Percentiles rank a stretch among this genome's conserved stretches.
phyloP scores from a whole-genome alignment of 2,329 filamentous ascomycete genomes.

The Westerdykella ornata region DNA sequence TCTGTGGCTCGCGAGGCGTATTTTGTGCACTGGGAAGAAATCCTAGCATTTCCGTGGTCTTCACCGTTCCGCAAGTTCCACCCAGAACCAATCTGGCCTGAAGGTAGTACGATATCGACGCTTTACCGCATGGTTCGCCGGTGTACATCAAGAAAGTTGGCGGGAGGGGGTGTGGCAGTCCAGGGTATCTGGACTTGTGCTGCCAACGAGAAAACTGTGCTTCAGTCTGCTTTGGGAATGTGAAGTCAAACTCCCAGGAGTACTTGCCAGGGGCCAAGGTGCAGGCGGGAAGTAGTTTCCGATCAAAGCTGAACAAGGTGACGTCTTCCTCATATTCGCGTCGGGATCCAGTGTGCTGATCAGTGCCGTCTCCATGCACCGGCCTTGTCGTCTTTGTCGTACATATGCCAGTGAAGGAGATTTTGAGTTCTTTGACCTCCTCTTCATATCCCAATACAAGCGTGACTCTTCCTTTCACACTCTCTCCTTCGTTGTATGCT shows the following conservation, averaged over 20 bases:
- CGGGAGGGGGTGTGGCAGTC: slow-evolving; percentile 29
- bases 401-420: slow-evolving; percentile 28
- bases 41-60: slow-evolving; percentile 18
- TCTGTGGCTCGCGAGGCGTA: slow-evolving; percentile 12
- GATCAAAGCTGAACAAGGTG: slow-evolving; percentile 26
- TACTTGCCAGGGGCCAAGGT: slow-evolving; percentile 23
- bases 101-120: slow-evolving; percentile 27
- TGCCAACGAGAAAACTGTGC: slow-evolving; percentile 21
- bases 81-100: slow-evolving; percentile 19
- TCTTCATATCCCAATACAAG: slow-evolving; percentile 23
- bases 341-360: slow-evolving; percentile 8
- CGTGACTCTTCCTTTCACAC: slow-evolving; percentile 30
- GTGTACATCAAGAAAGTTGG: slow-evolving; percentile 28
- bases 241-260: slow-evolving; percentile 32
- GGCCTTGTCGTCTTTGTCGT: slow-evolving; percentile 29
- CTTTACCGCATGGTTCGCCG: slow-evolving; percentile 21
- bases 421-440: slow-evolving; percentile 21
- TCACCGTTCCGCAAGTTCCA: slow-evolving; percentile 11
- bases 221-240: slow-evolving; percentile 28
- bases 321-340: slow-evolving; percentile 25
- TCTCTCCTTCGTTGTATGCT: slow-evolving; percentile 28
- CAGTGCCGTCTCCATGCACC: slow-evolving; percentile 11
- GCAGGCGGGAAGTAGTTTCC: slow-evolving; percentile 14
- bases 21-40: slow-evolving; percentile 21
- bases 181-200: slow-evolving; percentile 24